Percentiles rank a stretch among this genome's conserved stretches.
Evolutionary conservation across 2,329 filamentous ascomycete species (phyloP).

Genomic region (Zelopaecilomyces penicillatus): DNA sequence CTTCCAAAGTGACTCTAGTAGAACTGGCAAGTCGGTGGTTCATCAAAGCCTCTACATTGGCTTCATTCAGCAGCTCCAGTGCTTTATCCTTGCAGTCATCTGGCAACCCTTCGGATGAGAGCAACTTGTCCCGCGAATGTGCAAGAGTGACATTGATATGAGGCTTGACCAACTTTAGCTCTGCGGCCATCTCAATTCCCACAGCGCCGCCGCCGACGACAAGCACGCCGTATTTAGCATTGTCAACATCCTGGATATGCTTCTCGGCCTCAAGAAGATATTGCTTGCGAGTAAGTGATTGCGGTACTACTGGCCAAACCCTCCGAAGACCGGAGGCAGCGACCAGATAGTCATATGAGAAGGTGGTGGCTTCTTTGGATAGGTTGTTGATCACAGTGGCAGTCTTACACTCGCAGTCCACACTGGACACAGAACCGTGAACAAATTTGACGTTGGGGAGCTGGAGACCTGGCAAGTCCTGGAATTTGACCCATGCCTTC

Average conservation of each 20-base stretch:
- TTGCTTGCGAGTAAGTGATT: conserved; percentile 50
- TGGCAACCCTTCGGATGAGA: conserved; percentile 66
- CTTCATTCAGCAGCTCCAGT: conserved; percentile 48
- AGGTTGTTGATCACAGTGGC: conserved; percentile 46
- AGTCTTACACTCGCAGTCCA: conserved; percentile 52
- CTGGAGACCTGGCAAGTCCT: conserved; percentile 58
- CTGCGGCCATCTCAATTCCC: conserved; percentile 73
- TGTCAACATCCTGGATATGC: conserved; percentile 48
- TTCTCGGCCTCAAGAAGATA: conserved; percentile 54
- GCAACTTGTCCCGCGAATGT: conserved; percentile 60
- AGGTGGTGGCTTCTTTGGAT: conserved; percentile 32
- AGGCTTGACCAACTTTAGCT: conserved; percentile 62
- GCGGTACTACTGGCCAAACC: conserved; percentile 65
- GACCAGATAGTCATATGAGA: conserved; percentile 67
- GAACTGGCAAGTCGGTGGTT: conserved; percentile 47
- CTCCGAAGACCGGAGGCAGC: conserved; percentile 62
- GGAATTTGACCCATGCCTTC: conserved; percentile 63
- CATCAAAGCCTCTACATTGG: conserved; percentile 58
- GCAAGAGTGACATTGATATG: conserved; percentile 60
- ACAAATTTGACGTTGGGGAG: conserved; percentile 53
- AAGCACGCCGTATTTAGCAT: conserved; percentile 50
- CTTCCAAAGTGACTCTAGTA: conserved; percentile 35
- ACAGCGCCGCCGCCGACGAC: conserved; percentile 73
- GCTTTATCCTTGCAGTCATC: conserved; percentile 59
- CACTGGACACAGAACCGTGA: conserved; percentile 53